Evolutionary conservation across 2,329 filamentous ascomycete species (phyloP), one percentile per base, ranked within the genome.

Genomic region (Botrytis sinoallii): DNA sequence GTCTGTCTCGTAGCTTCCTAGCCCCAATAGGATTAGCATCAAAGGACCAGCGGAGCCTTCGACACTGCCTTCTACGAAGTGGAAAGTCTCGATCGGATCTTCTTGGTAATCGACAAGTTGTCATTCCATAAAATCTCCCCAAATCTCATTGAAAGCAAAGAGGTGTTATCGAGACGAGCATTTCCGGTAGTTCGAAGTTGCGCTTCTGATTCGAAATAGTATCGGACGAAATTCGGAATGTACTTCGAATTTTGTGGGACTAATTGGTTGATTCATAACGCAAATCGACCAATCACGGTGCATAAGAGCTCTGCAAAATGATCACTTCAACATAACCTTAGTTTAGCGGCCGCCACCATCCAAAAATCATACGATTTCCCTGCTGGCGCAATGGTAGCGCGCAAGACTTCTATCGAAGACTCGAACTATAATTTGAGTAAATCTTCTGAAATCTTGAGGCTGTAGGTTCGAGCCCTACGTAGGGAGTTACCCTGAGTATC

Each of bases 361-460:
- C 25, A 55, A 29, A 40, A 18, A 42, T 68, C 4, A 6, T 29
- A 20, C 2, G 52, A 63, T 70, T 70, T 70, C 68, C 52, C 68
- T 63, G 68, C 68, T 70, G 68, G 68, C 68, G 68, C 68, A 70
- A 70, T 70, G 68, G 68, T 70, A 70, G 68, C 68, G 68, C 68
- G 68, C 68, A 70, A 70, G 68, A 70, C 68, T 70, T 70, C 68
- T 70, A 70, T 16, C 12, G 14, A 42, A 12, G 12, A 40, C 40
- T 40, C 38, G 7, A 38, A 38, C 1, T 38, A 1, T 9, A 8
- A 38, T 38, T 10, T 38, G 38, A 12, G 38, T 38, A 38, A 38
- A 9, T 1, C 7, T 9, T 38, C 38, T 10, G 38, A 38, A 38
- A 42, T 70, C 68, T 70, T 70, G 68, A 63, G 68, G 68, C 40